These are phyloP conservation scores for Penicillium roqueforti DNA, from an alignment of 495 filamentous ascomycete species.

Conservation along the genomic window DNA sequence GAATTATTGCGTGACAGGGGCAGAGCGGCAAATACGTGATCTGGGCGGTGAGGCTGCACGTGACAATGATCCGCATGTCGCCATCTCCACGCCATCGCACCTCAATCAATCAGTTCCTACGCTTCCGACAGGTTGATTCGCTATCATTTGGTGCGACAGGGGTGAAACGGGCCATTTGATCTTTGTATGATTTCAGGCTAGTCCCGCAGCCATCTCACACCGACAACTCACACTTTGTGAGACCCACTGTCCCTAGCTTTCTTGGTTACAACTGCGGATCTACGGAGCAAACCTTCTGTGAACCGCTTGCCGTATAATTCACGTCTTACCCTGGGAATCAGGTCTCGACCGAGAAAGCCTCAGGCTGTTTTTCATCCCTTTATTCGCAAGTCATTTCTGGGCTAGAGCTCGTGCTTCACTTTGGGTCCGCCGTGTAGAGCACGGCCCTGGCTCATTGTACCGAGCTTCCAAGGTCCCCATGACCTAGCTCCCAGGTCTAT, in stretches of 20 bases:
- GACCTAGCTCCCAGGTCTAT: not conserved
- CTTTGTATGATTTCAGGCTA: not conserved
- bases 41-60: not conserved
- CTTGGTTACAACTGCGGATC: not conserved
- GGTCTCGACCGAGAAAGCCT: not conserved
- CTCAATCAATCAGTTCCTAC: not conserved
- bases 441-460: not conserved
- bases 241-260: constrained; percentile 1
- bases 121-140: constrained; percentile 5
- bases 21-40: constrained; percentile 3
- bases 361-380: not conserved
- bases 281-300: not conserved
- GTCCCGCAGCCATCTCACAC: not conserved
- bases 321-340: not conserved
- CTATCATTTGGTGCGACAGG: not conserved
- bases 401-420: not conserved
- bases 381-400: not conserved
- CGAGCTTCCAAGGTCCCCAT: not conserved
- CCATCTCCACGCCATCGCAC: constrained; percentile 4
- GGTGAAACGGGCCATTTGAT: not conserved
- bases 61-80: constrained; percentile 6
- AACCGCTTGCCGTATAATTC: not conserved
- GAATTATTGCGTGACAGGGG: constrained; percentile 3
- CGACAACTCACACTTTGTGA: not conserved
- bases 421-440: not conserved